Evolutionary conservation across 768 basidiomycete species (phyloP), one percentile per base, ranked within the genome.

Genomic region (Tephrocybe sp.): DNA sequence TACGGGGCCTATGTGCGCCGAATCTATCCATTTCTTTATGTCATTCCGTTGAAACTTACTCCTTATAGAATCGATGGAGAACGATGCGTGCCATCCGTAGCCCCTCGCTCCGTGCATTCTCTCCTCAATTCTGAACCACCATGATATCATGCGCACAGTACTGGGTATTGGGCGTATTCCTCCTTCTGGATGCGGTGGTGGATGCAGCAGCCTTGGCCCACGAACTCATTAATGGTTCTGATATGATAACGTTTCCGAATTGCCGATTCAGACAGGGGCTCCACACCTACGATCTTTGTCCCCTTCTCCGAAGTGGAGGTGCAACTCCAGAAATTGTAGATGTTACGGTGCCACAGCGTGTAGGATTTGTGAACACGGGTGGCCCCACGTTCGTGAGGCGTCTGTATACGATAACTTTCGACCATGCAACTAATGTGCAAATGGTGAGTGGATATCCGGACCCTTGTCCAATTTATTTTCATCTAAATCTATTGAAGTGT

Each of bases 401-500:
- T 4, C 13, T 52, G 13, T 47, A 54, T 12, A 23, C 16, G 19
- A 48, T 53, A 42, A 31, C 39, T 22, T 46, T 56, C 8, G 40
- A 48, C 52, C 47, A 40, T 12, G 12, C 33, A 39, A n/a, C 26
- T n/a, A 19, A 19, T 30, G 20, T 47, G 39, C 48, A 45, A 19
- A 20, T 41, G 39, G 50, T 49, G 40, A 43, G 49, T 30, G 17
- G 38, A 11, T 9, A 26, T 17, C 12, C 34, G 16, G 14, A 10
- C 19, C 39, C 32, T 16, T 26, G 10, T 39, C 31, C 17, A 23
- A 36, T 48, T 16, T 40, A 39, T 38, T 4, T 13, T 9, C 20
- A 22, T 20, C 14, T 49, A 1, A 26, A 22, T 22, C 10, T 13
- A 23, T 12, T n/a, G 11, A 35, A 60, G 51, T 68, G 68, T 49